A percentile compares a stretch with the other conserved stretches of the same genome.
Conservation (phyloP, 345 rosid species). For the Microthlaspi erraticum region DNA sequence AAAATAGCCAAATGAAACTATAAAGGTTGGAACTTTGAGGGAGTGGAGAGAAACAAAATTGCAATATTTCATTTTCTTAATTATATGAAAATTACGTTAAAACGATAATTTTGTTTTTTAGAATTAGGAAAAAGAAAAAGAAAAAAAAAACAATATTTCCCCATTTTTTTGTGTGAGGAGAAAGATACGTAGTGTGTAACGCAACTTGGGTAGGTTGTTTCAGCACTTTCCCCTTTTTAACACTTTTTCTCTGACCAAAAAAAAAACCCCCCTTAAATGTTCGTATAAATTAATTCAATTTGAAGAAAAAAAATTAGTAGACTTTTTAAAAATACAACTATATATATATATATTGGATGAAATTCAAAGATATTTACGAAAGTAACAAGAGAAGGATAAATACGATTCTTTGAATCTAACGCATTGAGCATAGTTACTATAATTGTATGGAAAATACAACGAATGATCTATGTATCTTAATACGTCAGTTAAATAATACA, state of each 20-base stretch:
- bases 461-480: conserved; percentile 21
- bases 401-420: conserved; percentile 39
- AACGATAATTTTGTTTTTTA: conserved; percentile 27
- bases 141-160: conserved; percentile 11
- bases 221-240: conserved; percentile 41
- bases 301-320: not conserved
- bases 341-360: too few species aligned
- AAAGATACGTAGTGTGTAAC: conserved; percentile 47
- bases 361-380: too few species aligned
- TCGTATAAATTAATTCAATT: conserved; percentile 13
- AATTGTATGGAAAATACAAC: conserved; percentile 24
- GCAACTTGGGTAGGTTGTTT: conserved; percentile 52
- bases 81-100: conserved; percentile 36
- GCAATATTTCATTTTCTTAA: conserved; percentile 37
- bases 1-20: conserved; percentile 40
- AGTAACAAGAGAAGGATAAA: conserved; percentile 33
- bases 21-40: conserved; percentile 38
- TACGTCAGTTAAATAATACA: conserved; percentile 33
- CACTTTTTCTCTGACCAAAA: not conserved
- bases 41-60: conserved; percentile 24
- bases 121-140: not conserved
- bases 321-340: not conserved
- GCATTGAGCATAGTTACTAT: conserved; percentile 31
- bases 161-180: conserved; percentile 40
- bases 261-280: too few species aligned